phyloP scores from a whole-genome alignment of 192 early-diverging fungal species.

The Endogone sp. region DNA sequence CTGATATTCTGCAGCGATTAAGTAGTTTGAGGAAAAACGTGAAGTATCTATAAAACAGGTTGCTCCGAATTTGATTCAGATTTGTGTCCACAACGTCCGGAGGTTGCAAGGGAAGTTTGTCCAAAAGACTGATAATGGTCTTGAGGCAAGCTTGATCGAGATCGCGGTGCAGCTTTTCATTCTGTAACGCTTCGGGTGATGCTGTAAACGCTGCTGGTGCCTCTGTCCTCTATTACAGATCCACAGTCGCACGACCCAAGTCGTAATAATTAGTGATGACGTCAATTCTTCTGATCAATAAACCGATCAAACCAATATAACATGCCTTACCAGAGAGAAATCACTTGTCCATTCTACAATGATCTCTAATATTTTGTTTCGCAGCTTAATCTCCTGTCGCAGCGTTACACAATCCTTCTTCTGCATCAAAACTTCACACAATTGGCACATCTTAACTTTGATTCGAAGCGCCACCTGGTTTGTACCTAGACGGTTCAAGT shows the following conservation, averaged over 20 bases:
- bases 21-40: constrained; percentile 74
- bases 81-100: constrained; percentile 54
- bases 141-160: constrained; percentile 77
- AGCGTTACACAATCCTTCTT: constrained; percentile 74
- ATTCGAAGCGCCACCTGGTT: constrained; percentile 57
- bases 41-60: constrained; percentile 70
- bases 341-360: constrained; percentile 80
- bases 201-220: constrained; percentile 9
- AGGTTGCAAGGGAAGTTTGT: constrained; percentile 69
- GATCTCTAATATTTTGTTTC: constrained; percentile 68
- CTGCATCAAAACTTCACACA: constrained; percentile 65
- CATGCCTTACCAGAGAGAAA: constrained; percentile 47
- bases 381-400: constrained; percentile 66
- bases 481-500: constrained; percentile 62
- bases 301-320: constrained; percentile 3
- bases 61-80: constrained; percentile 55
- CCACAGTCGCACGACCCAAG: too few species aligned
- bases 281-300: too few species aligned
- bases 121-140: constrained; percentile 64
- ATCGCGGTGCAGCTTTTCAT: constrained; percentile 67
- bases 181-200: constrained; percentile 36
- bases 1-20: constrained; percentile 60
- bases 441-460: constrained; percentile 72
- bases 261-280: too few species aligned
- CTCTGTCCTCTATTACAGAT: constrained; percentile 26